These are phyloP conservation scores for Fusarium mexicanum DNA, from an alignment of 2,329 filamentous ascomycete genomes.

Conservation along the genomic window DNA sequence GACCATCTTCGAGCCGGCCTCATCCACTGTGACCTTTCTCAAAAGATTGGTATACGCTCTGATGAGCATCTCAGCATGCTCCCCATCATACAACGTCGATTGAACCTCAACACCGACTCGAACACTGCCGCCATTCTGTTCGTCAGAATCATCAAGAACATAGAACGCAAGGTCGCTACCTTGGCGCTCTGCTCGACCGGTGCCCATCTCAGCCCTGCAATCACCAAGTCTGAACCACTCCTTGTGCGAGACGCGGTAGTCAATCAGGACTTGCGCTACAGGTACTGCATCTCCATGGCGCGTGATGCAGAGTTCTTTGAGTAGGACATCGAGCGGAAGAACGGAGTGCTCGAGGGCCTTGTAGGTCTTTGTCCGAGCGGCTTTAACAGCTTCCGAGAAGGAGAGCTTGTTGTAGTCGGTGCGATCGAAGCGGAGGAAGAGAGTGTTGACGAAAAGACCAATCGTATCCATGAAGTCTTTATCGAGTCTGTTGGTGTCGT, in stretches of 20 bases:
- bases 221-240: conserved; percentile 6
- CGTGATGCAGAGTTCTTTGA: background rate
- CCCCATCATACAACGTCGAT: background rate
- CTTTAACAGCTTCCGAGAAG: background rate
- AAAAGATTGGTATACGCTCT: background rate
- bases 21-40: background rate
- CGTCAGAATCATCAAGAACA: background rate
- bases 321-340: background rate
- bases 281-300: background rate
- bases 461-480: background rate
- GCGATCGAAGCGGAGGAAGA: conserved; percentile 2
- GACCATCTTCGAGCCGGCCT: background rate
- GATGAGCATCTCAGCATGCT: conserved; percentile 1
- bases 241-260: conserved; percentile 3
- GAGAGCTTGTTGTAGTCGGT: background rate
- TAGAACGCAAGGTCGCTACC: background rate
- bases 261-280: background rate
- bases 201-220: conserved; percentile 1
- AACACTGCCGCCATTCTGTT: background rate
- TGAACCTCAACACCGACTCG: background rate
- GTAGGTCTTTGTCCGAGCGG: background rate
- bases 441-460: conserved; percentile 12
- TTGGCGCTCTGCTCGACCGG: background rate
- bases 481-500: conserved; percentile 1
- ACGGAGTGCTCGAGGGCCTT: background rate